phyloP scores from a whole-genome alignment of 331 rosid species.

The Telfairia occidentalis region DNA sequence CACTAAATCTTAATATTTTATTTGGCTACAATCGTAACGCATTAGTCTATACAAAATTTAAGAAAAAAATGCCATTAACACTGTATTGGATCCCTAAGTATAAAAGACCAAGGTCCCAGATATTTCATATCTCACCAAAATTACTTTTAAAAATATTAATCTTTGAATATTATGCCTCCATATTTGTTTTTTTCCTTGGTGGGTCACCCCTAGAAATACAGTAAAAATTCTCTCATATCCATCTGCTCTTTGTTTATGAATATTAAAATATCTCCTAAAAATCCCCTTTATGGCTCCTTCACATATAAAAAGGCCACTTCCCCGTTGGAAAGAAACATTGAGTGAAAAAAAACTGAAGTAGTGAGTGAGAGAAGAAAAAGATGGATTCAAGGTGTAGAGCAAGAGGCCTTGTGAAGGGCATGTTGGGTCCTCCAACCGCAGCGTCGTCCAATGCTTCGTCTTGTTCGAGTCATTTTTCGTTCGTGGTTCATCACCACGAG shows the following conservation, averaged over 20 bases:
- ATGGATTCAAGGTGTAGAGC: constrained; percentile 27
- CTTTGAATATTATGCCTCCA: constrained; percentile 2
- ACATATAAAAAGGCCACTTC: neutral
- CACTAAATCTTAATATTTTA: neutral
- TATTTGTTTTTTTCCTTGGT: constrained; percentile 1
- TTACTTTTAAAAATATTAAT: neutral
- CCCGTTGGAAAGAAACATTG: neutral
- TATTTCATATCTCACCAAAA: neutral
- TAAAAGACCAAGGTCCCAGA: neutral
- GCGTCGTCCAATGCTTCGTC: neutral
- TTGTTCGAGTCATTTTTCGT: constrained; percentile 27
- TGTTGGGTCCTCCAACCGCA: constrained; percentile 26
- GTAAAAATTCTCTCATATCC: constrained; percentile 5
- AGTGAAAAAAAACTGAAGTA: neutral
- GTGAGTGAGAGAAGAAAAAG: too few relatives aligned
- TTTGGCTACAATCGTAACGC: neutral
- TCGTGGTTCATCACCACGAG: constrained; percentile 31
- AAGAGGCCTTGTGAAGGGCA: constrained; percentile 48
- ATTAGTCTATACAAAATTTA: neutral
- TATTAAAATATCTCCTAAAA: neutral
- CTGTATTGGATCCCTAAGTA: neutral
- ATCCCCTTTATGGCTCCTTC: neutral
- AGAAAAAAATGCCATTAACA: neutral
- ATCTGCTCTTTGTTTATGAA: neutral
- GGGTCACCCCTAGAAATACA: neutral